Percentiles rank a stretch among this genome's conserved stretches.
These are phyloP conservation scores for Cutaneotrichosporon cavernicola DNA, from an alignment of 1,284 basidiomycete genomes.

Conservation along the genomic window DNA sequence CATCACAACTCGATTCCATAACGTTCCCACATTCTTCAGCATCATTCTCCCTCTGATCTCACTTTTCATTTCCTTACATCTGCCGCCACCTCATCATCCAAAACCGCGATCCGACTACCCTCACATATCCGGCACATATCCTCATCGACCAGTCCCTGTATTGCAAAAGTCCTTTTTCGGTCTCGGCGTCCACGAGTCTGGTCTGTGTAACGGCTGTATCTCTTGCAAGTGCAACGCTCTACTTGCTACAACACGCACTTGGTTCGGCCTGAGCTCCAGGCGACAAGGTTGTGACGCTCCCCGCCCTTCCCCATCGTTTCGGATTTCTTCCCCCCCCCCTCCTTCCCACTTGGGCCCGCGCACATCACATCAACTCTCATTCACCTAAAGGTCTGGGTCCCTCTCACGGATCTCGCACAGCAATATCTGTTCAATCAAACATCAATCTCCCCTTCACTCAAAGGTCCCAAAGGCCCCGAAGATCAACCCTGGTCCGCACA, in stretches of 20 bases:
- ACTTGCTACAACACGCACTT: background rate
- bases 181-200: too few relatives aligned
- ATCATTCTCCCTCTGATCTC: too few relatives aligned
- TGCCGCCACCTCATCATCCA: too few relatives aligned
- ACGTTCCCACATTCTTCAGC: too few relatives aligned
- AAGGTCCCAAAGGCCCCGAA: background rate
- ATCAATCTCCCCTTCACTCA: background rate
- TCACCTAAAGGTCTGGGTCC: background rate
- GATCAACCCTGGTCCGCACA: background rate
- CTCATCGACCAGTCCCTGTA: too few relatives aligned
- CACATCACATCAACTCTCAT: background rate
- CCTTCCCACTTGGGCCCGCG: background rate
- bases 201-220: background rate
- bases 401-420: background rate
- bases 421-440: background rate
- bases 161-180: too few relatives aligned
- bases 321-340: background rate
- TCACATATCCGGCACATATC: too few relatives aligned
- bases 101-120: too few relatives aligned
- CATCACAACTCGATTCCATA: too few relatives aligned
- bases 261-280: background rate
- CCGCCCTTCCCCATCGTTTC: background rate
- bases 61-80: too few relatives aligned
- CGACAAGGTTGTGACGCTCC: background rate
- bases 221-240: background rate